phyloP scores from a whole-genome alignment of 345 rosid species.

The Pelargonium nanum region DNA sequence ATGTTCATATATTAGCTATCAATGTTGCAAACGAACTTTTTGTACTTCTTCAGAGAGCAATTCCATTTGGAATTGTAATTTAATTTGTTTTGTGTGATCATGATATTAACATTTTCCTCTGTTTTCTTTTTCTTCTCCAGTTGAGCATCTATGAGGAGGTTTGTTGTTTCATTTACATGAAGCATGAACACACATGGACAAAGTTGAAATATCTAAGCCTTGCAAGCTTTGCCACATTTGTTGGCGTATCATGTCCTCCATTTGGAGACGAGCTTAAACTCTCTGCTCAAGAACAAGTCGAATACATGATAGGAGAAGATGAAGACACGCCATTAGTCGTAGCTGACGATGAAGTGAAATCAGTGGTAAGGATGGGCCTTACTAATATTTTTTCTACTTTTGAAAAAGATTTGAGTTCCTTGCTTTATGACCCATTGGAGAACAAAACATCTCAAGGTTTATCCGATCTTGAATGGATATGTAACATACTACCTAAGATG shows the following conservation, averaged over 20 bases:
- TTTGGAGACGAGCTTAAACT: constrained; percentile 58
- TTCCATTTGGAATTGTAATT: too few species aligned
- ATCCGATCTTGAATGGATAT: constrained; percentile 72
- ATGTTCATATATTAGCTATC: too few species aligned
- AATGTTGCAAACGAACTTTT: too few species aligned
- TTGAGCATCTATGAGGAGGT: not conserved
- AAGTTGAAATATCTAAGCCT: constrained; percentile 14
- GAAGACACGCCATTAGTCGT: constrained; percentile 44
- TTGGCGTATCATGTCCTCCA: constrained; percentile 40
- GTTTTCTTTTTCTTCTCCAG: not conserved
- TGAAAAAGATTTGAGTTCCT: constrained; percentile 34
- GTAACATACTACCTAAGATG: constrained; percentile 61
- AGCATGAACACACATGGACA: constrained; percentile 39
- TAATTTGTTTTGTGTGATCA: not conserved
- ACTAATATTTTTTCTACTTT: constrained; percentile 41
- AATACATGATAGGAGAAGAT: constrained; percentile 72
- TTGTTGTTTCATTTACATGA: constrained; percentile 13
- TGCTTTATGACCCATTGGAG: constrained; percentile 39
- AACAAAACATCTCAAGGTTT: constrained; percentile 26
- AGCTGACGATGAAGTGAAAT: constrained; percentile 58
- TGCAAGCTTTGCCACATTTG: constrained; percentile 53
- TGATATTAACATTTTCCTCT: not conserved
- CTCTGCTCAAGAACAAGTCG: constrained; percentile 87
- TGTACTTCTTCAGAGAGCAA: too few species aligned
- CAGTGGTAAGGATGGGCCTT: constrained; percentile 46